Conservation (phyloP, 495 filamentous ascomycete species). For the Aspergillus egyptiacus region DNA sequence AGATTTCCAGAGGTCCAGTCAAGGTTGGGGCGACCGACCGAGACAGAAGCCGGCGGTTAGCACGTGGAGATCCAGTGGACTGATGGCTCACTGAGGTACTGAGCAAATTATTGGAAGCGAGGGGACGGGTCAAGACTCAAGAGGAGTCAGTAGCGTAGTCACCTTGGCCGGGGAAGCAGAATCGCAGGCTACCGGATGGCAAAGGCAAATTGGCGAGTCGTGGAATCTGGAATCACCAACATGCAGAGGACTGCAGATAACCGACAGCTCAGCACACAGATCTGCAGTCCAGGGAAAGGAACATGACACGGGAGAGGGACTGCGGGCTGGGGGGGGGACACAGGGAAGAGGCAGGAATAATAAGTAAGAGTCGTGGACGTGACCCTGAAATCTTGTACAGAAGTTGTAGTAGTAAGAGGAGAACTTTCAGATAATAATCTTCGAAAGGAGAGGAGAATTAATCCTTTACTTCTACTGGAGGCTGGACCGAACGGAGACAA, state of each 20-base stretch:
- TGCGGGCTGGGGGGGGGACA: neutral
- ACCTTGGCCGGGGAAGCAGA: neutral
- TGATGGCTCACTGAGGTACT: constrained; percentile 15
- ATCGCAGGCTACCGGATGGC: too few species aligned
- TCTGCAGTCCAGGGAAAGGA: constrained; percentile 16
- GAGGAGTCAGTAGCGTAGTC: neutral
- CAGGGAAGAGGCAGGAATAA: too few species aligned
- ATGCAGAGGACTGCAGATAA: constrained; percentile 20
- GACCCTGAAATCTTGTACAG: too few species aligned
- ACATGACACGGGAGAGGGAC: constrained; percentile 8
- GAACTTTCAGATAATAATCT: too few species aligned
- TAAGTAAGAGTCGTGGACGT: too few species aligned
- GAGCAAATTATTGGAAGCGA: constrained; percentile 5
- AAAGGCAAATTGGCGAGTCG: too few species aligned
- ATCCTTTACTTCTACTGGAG: constrained; percentile 12
- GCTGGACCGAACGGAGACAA: constrained; percentile 20
- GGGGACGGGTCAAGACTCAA: neutral
- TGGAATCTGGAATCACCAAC: constrained; percentile 7
- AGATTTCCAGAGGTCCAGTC: constrained; percentile 12
- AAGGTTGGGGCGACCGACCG: constrained; percentile 16
- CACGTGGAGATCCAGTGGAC: constrained; percentile 24
- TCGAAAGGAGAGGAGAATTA: neutral
- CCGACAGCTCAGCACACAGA: constrained; percentile 25
- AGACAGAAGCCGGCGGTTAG: constrained; percentile 19
- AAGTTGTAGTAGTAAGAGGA: too few species aligned